Evolutionary conservation across 1,139 yeast genomes (phyloP), one percentile per base, ranked within the genome.

Genomic region (Nakaseomyces glabratus): DNA sequence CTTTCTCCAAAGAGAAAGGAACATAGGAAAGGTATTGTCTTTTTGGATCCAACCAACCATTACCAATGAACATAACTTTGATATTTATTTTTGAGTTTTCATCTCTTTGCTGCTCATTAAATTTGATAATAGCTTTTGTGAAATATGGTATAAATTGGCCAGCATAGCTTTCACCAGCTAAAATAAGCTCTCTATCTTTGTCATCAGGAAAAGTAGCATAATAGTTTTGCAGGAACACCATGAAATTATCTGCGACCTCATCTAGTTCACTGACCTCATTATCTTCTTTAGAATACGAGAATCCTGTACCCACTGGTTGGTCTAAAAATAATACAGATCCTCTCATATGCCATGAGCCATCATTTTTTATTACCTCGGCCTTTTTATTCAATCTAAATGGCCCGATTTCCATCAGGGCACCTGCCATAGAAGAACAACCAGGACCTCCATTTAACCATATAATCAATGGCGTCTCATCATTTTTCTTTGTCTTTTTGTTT

Each of bases 371-470:
- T 5, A 68, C 59, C 36, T 71, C 54, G 2, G 65, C 61, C 8
- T 69, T 56, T 0, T 58, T 46, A 41, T 64, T 59, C 13, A 86
- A 67, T 39, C 95, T 65, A 39, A 86, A 72, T 0, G 98, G 97
- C 0, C 99, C 99, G 2, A 78, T 62, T 57, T 93, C 99, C 73
- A 90, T 75, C 43, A 90, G 57, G 0, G 95, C 95, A 3, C 99
- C 99, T 59, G 90, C 98, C 93, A 90, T 76, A 0, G 95, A 85
- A 3, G 96, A 85, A 57, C 99, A 90, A 0, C 99, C 99, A 0
- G 95, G 95, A 0, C 95, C 95, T 28, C 99, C 99, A 57, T 93
- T 90, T 20, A 90, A 68, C 98, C 98, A 90, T 40, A 86, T 68
- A 6, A 78, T 66, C 13, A 82, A 64, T 20, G 71, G 63, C 18